phyloP scores from a whole-genome alignment of 163 green algal species.

The Picocystis sp. region DNA sequence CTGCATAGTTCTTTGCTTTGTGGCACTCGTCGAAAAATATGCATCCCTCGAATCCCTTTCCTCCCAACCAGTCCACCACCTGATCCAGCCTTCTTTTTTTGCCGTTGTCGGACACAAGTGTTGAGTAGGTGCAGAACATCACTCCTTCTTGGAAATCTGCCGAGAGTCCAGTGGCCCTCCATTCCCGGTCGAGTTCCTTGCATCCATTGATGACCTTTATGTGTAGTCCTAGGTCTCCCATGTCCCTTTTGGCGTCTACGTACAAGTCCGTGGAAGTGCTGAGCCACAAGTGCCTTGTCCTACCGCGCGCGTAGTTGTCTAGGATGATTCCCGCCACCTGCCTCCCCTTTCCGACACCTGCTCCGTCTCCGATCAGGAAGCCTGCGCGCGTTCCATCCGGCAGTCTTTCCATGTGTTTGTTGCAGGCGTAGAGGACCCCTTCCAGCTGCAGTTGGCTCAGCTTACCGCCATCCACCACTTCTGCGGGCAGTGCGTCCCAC shows the following conservation, averaged over 20 bases:
- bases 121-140: constrained; percentile 77
- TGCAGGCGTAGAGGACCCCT: constrained; percentile 54
- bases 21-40: constrained; percentile 68
- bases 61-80: constrained; percentile 65
- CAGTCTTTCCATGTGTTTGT: constrained; percentile 53
- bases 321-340: constrained; percentile 63
- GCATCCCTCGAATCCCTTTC: constrained; percentile 45
- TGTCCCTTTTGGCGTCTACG: constrained; percentile 51
- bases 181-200: constrained; percentile 53
- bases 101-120: constrained; percentile 37
- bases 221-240: constrained; percentile 55
- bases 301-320: constrained; percentile 53
- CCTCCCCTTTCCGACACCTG: constrained; percentile 68
- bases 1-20: constrained; percentile 55
- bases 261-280: constrained; percentile 57
- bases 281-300: constrained; percentile 42
- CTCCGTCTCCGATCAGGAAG: constrained; percentile 54
- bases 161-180: constrained; percentile 23
- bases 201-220: constrained; percentile 64
- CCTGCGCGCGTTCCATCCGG: constrained; percentile 41
- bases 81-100: constrained; percentile 33
- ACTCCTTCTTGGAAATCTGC: constrained; percentile 62
- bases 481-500: constrained; percentile 27
- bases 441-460: constrained; percentile 59
- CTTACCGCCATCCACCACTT: constrained; percentile 36